phyloP scores from a whole-genome alignment of 805 yeast genomes.

The Dipodascus geniculatus region DNA sequence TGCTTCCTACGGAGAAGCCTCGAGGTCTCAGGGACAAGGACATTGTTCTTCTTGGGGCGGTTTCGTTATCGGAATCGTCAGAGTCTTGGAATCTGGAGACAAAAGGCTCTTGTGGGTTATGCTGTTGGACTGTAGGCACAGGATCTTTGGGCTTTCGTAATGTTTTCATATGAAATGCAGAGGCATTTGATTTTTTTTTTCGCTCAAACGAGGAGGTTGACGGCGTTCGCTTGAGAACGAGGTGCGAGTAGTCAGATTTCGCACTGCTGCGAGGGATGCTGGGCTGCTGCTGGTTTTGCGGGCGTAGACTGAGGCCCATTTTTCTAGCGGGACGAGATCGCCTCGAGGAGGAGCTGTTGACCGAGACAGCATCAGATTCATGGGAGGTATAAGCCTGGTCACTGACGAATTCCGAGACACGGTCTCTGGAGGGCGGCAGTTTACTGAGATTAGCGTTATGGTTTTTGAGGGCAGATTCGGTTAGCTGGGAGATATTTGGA shows the following conservation, averaged over 20 bases:
- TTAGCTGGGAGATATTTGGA: background rate
- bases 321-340: background rate
- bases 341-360: background rate
- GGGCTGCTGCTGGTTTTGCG: background rate
- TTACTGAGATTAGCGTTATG: background rate
- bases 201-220: constrained; percentile 6
- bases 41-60: background rate
- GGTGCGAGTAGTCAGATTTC: background rate
- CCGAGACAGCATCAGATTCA: background rate
- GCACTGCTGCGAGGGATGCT: too few species aligned
- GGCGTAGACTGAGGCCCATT: background rate
- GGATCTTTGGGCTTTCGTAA: constrained; percentile 1
- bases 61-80: background rate
- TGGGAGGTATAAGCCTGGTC: background rate
- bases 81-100: background rate
- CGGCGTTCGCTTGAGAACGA: background rate
- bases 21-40: background rate
- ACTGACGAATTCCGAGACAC: background rate
- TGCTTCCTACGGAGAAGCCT: constrained; percentile 2
- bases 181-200: background rate
- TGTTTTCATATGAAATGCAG: background rate
- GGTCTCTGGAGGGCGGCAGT: background rate
- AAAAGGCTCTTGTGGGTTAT: background rate
- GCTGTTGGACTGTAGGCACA: background rate
- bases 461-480: background rate